Base-by-base conservation (phyloP, 2,329 filamentous ascomycete species). In the Phialemoniopsis sp. region DNA sequence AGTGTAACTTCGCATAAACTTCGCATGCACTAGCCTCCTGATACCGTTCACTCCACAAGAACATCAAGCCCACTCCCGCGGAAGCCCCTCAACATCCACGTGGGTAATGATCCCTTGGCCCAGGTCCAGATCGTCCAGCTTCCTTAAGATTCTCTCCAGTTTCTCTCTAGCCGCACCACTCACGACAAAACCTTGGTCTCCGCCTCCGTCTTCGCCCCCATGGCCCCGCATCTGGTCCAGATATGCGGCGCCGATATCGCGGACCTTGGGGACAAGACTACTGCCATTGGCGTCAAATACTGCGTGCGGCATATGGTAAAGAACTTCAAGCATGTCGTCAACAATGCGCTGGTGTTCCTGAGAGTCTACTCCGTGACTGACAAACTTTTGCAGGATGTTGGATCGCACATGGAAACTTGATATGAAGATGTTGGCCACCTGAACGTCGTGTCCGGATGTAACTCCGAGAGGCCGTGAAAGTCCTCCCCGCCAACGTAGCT, bases 381-480 rank as follows among this genome's bases (percentile, higher is more conserved):
- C 49, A 3, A 58, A 52, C 16, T 54, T 58, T 18, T 63, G 58
- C 7, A 64, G 46, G 6, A 64, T 44, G 28, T 63, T 62, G 3
- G 62, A 64, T 6, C 58, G 53, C 2, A 64, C 52, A 16, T 60
- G 54, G 7, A 64, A 50, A 34, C 58, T 60, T 16, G 62, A 64
- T 28, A 64, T 52, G 35, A 62, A 58, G 5, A 64, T 42, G 40
- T 64, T 63, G 8, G 54, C 62, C 7, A 58, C 56, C 15, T 64
- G 62, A 3, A 55, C 59, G 31, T 63, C 57, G 33, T 64, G 62
- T 4, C 60, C 58, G 10, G 56, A 49, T 0, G 59, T 62, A 2
- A 53, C 50, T 10, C 42, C 40, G 1, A 48, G 33, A 1, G 55
- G 55, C 2, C 59, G 53, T 0, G 61, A 60, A 2, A 63, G 39